These are phyloP conservation scores for Hymenoscyphus fructigenus DNA, from an alignment of 2,329 filamentous ascomycete species.

Conservation along the genomic window DNA sequence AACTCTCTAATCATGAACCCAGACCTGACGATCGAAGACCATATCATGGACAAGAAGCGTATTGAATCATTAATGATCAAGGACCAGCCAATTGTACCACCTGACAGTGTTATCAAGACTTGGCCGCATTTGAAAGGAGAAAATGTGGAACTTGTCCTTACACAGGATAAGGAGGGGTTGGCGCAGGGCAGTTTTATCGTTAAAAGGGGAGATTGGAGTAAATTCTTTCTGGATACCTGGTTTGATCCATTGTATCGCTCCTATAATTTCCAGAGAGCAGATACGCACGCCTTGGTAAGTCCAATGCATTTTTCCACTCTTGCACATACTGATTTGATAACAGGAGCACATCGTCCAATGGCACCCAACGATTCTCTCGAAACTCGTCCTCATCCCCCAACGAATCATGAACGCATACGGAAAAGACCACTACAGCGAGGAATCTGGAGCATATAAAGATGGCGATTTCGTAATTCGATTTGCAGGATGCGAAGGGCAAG, in stretches of 20 bases:
- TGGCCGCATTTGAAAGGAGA: conserved; percentile 77
- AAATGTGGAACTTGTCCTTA: conserved; percentile 58
- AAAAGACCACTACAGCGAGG: conserved; percentile 37
- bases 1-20: conserved; percentile 89
- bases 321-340: conserved; percentile 11
- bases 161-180: conserved; percentile 12
- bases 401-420: conserved; percentile 78
- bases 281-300: conserved; percentile 82
- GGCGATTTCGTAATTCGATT: conserved; percentile 86
- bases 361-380: conserved; percentile 94
- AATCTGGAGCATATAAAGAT: conserved; percentile 68
- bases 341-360: conserved; percentile 90
- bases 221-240: conserved; percentile 93
- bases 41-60: conserved; percentile 64
- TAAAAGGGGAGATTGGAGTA: conserved; percentile 83
- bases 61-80: conserved; percentile 81
- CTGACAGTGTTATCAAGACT: conserved; percentile 95
- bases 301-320: conserved; percentile 10
- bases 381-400: conserved; percentile 87
- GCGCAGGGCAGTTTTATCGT: conserved; percentile 56
- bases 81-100: conserved; percentile 84
- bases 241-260: conserved; percentile 90
- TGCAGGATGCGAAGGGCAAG: conserved; percentile 63
- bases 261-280: conserved; percentile 96
- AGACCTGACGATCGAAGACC: conserved; percentile 63